Conservation (phyloP, 805 yeast genomes). For the Cyberlindnera mycetangii region DNA sequence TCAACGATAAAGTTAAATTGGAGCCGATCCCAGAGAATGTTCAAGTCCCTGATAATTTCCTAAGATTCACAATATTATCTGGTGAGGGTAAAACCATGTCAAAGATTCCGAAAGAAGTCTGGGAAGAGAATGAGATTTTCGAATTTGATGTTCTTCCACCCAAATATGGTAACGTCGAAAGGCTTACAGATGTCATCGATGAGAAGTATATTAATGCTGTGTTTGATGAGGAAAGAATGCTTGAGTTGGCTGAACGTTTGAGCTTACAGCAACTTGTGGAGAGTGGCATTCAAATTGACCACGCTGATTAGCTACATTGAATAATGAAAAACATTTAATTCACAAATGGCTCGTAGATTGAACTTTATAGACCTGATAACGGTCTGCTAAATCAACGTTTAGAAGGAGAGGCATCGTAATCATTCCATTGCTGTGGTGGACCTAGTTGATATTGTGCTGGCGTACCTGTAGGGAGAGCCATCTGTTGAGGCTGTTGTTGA, state of each 20-base stretch:
- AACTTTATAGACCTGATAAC: not conserved
- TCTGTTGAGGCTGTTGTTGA: conserved; percentile 9
- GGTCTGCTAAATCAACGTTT: conserved; percentile 2
- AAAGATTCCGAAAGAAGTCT: conserved; percentile 56
- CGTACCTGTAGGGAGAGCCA: conserved; percentile 5
- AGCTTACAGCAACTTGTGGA: conserved; percentile 27
- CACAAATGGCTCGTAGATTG: not conserved
- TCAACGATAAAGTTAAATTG: conserved; percentile 17
- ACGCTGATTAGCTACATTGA: not conserved
- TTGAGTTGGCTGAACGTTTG: conserved; percentile 28
- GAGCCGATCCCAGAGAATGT: conserved; percentile 20
- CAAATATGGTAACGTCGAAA: conserved; percentile 38
- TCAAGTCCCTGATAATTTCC: conserved; percentile 53
- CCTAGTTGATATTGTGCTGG: conserved; percentile 8
- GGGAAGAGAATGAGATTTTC: conserved; percentile 58
- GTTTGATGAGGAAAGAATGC: conserved; percentile 24
- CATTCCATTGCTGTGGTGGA: conserved; percentile 8
- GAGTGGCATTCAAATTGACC: conserved; percentile 10
- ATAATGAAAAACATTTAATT: not conserved
- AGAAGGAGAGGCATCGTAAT: conserved; percentile 2
- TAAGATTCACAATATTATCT: conserved; percentile 66
- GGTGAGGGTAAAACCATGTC: conserved; percentile 74
- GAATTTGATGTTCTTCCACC: conserved; percentile 80
- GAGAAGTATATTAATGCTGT: conserved; percentile 26
- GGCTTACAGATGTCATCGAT: conserved; percentile 33